Evolutionary conservation across 192 early-diverging fungal genomes (phyloP), one percentile per base, ranked within the genome.

Genomic region (Linderina pennispora): DNA sequence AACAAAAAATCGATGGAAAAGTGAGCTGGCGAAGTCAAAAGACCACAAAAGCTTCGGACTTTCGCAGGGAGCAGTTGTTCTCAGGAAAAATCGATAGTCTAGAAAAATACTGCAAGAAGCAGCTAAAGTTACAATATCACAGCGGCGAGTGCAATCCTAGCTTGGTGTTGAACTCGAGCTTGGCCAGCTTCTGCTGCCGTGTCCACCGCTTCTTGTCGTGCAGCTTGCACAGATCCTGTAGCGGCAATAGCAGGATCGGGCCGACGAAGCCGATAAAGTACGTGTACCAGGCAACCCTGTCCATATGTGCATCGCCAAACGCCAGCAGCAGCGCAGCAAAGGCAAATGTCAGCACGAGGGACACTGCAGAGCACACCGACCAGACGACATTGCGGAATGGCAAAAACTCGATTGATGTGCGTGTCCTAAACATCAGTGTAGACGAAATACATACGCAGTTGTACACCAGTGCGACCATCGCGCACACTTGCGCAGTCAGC

Each of bases 121-220:
- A 9, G 23, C 8, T 21, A n/a, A n/a, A n/a, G n/a, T n/a, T n/a
- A n/a, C n/a, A n/a, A n/a, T n/a, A n/a, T 42, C 49, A 69, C 17
- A 77, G 53, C 3, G 75, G 75, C 15, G 75, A 77, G 37, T 77
- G 75, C 37, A 74, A 48, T 3, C 66, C 74, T 58, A 94, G 69
- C 67, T 95, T 95, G 8, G 94, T 98, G 50, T 92, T 97, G 57
- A 98, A 99, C 68, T 98, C 91, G 38, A 99, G 80, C 66, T 96
- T 93, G 23, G 89, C 83, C 47, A 91, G 51, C 59, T 96, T 95
- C 71, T 99, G 97, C 60, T 88, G 84, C 28, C 84, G 75, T 0
- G 75, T 80, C 74, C 82, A 97, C 24, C 92, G 83, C 48, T 82
- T 80, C 44, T 65, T 58, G 65, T 98, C 94, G 49, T 91, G 80